Percentiles rank a stretch among this genome's conserved stretches.
These are phyloP conservation scores for Heterobasidion occidentale DNA, from an alignment of 1,284 basidiomycete genomes.

Conservation along the genomic window DNA sequence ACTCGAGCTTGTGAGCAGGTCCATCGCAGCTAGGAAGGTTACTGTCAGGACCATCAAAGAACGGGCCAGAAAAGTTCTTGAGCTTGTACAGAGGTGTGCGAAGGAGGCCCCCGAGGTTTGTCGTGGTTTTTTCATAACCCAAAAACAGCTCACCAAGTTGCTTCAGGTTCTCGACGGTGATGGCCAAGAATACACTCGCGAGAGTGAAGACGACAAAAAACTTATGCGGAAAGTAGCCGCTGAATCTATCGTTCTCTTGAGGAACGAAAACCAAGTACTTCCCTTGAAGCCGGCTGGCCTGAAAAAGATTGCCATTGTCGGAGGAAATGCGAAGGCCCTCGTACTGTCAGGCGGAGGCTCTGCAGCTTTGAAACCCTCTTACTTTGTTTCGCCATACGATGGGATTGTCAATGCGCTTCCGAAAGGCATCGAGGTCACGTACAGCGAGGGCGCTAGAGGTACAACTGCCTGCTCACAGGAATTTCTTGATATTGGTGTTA, in stretches of 20 bases:
- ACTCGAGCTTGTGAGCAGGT: conserved; percentile 43
- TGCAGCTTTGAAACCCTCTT: conserved; percentile 37
- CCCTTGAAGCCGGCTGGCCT: conserved; percentile 24
- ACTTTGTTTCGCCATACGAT: conserved; percentile 46
- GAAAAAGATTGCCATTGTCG: conserved; percentile 12
- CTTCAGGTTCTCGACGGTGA: conserved; percentile 50
- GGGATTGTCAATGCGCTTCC: conserved; percentile 43
- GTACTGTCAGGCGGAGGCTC: conserved; percentile 45
- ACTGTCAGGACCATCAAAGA: conserved; percentile 43
- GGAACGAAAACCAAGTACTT: conserved; percentile 48
- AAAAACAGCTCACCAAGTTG: not conserved
- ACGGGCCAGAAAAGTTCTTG: conserved; percentile 44
- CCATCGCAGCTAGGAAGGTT: conserved; percentile 51
- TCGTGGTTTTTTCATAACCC: not conserved
- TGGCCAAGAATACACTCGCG: conserved; percentile 49
- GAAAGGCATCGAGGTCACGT: conserved; percentile 35
- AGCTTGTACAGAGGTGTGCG: conserved; percentile 54
- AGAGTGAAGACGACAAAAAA: conserved; percentile 42
- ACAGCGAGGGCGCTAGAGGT: conserved; percentile 58
- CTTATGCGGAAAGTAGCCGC: conserved; percentile 55
- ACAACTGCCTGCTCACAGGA: not conserved
- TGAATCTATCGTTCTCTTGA: conserved; percentile 63
- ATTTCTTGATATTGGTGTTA: not conserved
- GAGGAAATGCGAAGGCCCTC: conserved; percentile 22
- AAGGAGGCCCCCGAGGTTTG: conserved; percentile 33